These are phyloP conservation scores for Fusarium dimerum DNA, from an alignment of 2,329 filamentous ascomycete genomes.

Conservation along the genomic window DNA sequence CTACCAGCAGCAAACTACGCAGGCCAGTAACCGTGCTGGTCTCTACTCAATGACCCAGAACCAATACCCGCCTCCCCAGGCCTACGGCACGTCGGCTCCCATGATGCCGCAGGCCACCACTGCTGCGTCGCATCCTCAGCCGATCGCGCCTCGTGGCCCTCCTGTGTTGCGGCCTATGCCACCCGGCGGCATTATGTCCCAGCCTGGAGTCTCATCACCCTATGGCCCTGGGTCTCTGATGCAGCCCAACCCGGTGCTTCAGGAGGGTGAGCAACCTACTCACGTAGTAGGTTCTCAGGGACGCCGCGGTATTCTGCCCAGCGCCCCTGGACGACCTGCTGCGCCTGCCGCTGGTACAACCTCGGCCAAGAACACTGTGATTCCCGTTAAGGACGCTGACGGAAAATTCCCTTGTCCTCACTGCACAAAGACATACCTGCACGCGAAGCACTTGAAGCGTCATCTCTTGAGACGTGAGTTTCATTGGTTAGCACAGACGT, in stretches of 20 bases:
- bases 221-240: constrained; percentile 62
- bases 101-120: constrained; percentile 70
- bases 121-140: constrained; percentile 70
- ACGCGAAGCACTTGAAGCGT: constrained; percentile 96
- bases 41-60: constrained; percentile 58
- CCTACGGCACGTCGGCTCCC: constrained; percentile 55
- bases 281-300: constrained; percentile 96
- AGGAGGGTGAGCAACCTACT: constrained; percentile 68
- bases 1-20: constrained; percentile 55
- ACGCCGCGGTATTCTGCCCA: constrained; percentile 86
- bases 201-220: constrained; percentile 58
- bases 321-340: constrained; percentile 81
- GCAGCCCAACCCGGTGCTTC: constrained; percentile 56
- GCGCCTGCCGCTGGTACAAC: constrained; percentile 71
- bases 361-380: constrained; percentile 75
- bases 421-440: constrained; percentile 97
- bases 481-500: constrained; percentile 27
- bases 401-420: constrained; percentile 98
- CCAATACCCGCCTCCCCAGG: constrained; percentile 55
- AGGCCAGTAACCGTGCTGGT: constrained; percentile 49
- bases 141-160: constrained; percentile 68
- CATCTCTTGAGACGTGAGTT: constrained; percentile 93
- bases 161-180: constrained; percentile 71
- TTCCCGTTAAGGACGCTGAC: constrained; percentile 92
- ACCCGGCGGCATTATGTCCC: constrained; percentile 62